Percentiles rank a stretch among this genome's conserved stretches.
Evolutionary conservation across 257 asterid genomes (phyloP).

Genomic region (Capsicum baccatum): DNA sequence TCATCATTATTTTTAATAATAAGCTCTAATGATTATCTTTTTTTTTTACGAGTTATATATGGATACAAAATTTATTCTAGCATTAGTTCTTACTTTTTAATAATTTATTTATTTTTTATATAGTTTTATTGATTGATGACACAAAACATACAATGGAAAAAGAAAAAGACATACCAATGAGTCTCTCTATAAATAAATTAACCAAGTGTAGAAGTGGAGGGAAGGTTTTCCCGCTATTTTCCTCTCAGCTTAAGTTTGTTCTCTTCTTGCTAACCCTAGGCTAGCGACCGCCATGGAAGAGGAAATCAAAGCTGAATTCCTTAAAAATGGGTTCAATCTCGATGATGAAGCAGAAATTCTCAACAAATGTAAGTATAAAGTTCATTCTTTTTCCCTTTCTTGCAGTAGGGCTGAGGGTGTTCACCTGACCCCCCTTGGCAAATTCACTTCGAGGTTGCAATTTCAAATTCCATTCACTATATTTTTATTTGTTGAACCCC

Average conservation of each 20-base stretch:
- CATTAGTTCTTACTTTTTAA: too few relatives aligned
- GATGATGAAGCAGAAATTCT: constrained; percentile 77
- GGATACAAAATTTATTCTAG: too few relatives aligned
- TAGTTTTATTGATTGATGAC: too few relatives aligned
- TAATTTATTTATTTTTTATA: too few relatives aligned
- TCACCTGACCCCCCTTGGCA: too few relatives aligned
- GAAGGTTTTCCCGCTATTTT: constrained; percentile 66
- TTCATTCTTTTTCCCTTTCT: neutral
- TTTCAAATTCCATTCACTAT: too few relatives aligned
- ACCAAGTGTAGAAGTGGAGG: constrained; percentile 33
- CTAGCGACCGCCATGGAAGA: constrained; percentile 68
- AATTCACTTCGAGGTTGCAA: too few relatives aligned
- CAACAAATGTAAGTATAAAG: constrained; percentile 59
- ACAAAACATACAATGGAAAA: neutral
- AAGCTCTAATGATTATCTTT: too few relatives aligned
- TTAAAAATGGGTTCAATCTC: constrained; percentile 55
- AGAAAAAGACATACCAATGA: neutral
- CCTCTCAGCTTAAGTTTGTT: constrained; percentile 6
- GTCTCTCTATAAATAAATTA: neutral
- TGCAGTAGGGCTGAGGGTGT: neutral
- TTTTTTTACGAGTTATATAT: too few relatives aligned
- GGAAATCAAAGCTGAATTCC: constrained; percentile 80
- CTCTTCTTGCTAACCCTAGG: constrained; percentile 29
- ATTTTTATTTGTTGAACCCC: too few relatives aligned
- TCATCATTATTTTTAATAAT: too few relatives aligned